Conservation (phyloP, 164 flowering plant species). For the Cinnamomum chago region DNA sequence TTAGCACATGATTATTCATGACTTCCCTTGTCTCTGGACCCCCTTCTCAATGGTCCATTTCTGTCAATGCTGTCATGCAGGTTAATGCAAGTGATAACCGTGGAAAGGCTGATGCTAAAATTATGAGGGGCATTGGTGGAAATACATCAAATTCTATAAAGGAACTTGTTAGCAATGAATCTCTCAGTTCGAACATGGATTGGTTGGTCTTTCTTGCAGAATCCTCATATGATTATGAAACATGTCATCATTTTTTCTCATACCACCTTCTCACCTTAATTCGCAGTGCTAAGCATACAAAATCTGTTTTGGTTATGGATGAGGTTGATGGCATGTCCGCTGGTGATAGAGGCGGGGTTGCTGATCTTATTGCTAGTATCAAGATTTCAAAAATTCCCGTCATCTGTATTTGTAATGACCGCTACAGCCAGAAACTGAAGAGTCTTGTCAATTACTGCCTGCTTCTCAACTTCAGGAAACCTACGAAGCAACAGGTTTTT, state of each 20-base stretch:
- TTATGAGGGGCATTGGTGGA: slow-evolving; percentile 81
- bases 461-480: slow-evolving; percentile 80
- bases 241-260: background rate
- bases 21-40: background rate
- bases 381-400: slow-evolving; percentile 92
- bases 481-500: slow-evolving; percentile 90
- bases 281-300: slow-evolving; percentile 64
- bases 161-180: slow-evolving; percentile 88
- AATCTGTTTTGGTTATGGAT: slow-evolving; percentile 91
- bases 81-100: slow-evolving; percentile 99
- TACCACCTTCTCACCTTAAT: slow-evolving; percentile 9
- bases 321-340: slow-evolving; percentile 99
- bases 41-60: background rate
- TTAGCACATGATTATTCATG: background rate
- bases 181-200: slow-evolving; percentile 50
- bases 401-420: slow-evolving; percentile 95
- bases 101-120: slow-evolving; percentile 88
- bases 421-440: slow-evolving; percentile 93
- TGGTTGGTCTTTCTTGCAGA: slow-evolving; percentile 40
- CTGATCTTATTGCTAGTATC: slow-evolving; percentile 95
- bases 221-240: background rate
- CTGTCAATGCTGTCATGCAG: slow-evolving; percentile 27
- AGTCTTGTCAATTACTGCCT: slow-evolving; percentile 86
- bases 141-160: slow-evolving; percentile 90
- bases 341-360: slow-evolving; percentile 97